Base-by-base conservation (phyloP, 805 yeast genomes). In the Lachancea dasiensis region DNA sequence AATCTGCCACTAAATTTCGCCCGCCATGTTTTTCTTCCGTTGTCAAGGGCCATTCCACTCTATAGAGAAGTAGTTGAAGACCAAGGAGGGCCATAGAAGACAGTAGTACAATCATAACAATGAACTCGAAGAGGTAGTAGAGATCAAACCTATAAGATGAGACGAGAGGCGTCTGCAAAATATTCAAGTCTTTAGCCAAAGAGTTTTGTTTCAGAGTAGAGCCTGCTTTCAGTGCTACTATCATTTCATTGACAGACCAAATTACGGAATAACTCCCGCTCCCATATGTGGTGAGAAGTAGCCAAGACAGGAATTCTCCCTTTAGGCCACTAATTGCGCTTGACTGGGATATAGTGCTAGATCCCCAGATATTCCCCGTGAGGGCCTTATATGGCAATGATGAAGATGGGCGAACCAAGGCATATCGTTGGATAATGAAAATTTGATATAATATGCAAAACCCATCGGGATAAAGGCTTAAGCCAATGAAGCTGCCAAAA, bases 81-180 rank as follows among this genome's bases (percentile, higher is more conserved):
- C 69, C 56, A 1, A 76, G 45, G 18, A 70, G 60, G 0, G 77
- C 62, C 11, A 72, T 51, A 1, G 82, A 75, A 9, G 73, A 45
- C 17, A 77, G 65, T 45, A 81, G 74, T 1, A 70, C 47, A 18
- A 79, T 42, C 9, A 75, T 64, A 5, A 78, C 61, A 2, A 69
- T 44, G 45, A 79, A 72, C 54, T 82, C 90, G 36, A 80, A 47
- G 18, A 74, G 60, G 47, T 73, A 79, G 23, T 71, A 67, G 13
- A 64, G 48, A 50, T 76, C 77, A 51, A 72, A 69, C 37, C 63
- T 61, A 53, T 65, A 67, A n/a, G 63, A 52, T 1, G 62, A 52
- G 17, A 49, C 47, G 17, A 56, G 31, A 14, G 52, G 49, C 20
- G 52, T 45, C 14, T 47, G 46, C 24, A 63, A 45, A 3, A 18